Conservation (phyloP, 768 basidiomycete genomes). For the Auricularia auricula-judae region DNA sequence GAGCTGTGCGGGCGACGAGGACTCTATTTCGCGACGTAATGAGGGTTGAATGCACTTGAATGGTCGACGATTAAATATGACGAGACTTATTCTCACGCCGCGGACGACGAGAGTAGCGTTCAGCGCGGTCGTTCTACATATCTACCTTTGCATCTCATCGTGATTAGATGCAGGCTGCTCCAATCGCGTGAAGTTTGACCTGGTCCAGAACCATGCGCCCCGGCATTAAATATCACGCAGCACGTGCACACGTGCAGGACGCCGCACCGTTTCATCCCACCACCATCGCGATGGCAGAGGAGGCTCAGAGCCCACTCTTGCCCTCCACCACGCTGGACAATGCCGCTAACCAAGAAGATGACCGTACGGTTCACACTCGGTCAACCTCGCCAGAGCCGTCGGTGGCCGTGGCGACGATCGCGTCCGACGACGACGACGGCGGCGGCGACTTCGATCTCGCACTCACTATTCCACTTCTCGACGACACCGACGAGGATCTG, state of each 20-base stretch:
- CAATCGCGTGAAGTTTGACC: too few relatives aligned
- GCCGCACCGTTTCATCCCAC: not conserved
- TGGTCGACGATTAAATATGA: too few relatives aligned
- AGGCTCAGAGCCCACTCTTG: not conserved
- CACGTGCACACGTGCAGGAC: not conserved
- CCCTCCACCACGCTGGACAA: not conserved
- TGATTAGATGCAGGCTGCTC: too few relatives aligned
- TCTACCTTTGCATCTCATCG: too few relatives aligned
- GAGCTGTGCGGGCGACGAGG: too few relatives aligned
- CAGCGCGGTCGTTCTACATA: too few relatives aligned
- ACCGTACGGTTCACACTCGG: not conserved
- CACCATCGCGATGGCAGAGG: not conserved
- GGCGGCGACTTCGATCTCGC: not conserved
- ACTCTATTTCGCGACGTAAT: too few relatives aligned
- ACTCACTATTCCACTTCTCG: not conserved
- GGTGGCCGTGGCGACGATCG: not conserved
- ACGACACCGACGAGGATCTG: not conserved
- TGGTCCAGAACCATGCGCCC: too few relatives aligned
- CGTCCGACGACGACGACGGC: not conserved
- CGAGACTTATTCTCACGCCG: too few relatives aligned
- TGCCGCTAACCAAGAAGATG: not conserved
- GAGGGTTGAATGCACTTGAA: too few relatives aligned
- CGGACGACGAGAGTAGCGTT: too few relatives aligned
- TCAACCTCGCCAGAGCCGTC: not conserved
- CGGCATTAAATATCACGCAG: not conserved